Conservation (phyloP, 495 filamentous ascomycete species). For the Aspergillus panamensis region DNA sequence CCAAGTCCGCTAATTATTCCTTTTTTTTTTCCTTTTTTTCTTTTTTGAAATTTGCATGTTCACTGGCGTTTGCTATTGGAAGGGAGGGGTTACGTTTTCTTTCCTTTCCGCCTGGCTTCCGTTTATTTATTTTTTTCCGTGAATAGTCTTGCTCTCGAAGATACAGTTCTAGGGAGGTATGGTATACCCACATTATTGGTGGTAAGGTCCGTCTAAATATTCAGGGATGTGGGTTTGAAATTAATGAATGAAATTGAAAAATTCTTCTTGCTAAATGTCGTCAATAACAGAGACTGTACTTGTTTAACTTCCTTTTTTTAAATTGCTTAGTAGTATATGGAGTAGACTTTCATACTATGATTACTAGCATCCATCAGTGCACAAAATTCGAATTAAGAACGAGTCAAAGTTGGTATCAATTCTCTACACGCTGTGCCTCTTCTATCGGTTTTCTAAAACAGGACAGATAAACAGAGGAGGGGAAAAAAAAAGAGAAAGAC, state of each 20-base stretch:
- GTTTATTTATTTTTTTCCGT: slow-evolving; percentile 1
- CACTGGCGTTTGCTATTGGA: slow-evolving; percentile 1
- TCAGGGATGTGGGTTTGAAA: slow-evolving; percentile 1
- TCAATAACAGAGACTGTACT: neutral
- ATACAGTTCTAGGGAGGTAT: neutral
- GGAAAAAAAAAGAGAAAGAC: slow-evolving; percentile 10
- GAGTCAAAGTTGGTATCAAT: slow-evolving; percentile 23
- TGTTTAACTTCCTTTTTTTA: neutral
- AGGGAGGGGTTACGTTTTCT: neutral
- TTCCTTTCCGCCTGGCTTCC: slow-evolving; percentile 4
- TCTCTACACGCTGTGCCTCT: slow-evolving; percentile 24
- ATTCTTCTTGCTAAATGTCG: neutral
- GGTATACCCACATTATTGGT: slow-evolving; percentile 6
- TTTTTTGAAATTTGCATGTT: slow-evolving; percentile 1
- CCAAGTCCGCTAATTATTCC: neutral
- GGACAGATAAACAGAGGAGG: slow-evolving; percentile 7
- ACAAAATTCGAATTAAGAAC: neutral
- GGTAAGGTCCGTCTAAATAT: neutral
- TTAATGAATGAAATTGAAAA: too few relatives aligned
- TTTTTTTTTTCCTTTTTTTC: slow-evolving; percentile 7
- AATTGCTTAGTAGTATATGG: too few relatives aligned
- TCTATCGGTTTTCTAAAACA: slow-evolving; percentile 26
- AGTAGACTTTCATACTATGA: too few relatives aligned
- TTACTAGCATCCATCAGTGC: neutral
- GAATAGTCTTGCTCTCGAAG: too few relatives aligned